Evolutionary conservation across 805 yeast genomes (phyloP), one percentile per base, ranked within the genome.

Genomic region (Yarrowia sp.): DNA sequence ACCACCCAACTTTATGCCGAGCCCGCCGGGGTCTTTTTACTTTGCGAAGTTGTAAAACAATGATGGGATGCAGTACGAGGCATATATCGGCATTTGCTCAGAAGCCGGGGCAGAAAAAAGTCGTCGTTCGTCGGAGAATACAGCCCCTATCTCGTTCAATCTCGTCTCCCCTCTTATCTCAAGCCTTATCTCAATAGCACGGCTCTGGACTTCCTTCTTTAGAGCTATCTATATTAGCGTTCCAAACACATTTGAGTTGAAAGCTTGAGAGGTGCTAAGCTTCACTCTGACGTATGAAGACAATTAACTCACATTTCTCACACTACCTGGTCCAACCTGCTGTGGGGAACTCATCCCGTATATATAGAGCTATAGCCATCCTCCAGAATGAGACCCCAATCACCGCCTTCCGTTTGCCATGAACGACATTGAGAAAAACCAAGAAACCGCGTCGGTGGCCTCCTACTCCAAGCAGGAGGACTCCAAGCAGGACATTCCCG

Each of bases 361-460:
- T 47, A 47, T 47, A 47, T 24, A 47, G 50, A 30, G 20, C 36
- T 4, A 14, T 14, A 13, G 38, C 3, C 38, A 9, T 30, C 19
- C 36, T 30, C 19, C 52, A 9, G 7, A n/a, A 30, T 24, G 17
- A 24, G 30, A 46, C 50, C 9, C 50, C 30, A 24, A 46, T 46
- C 50, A 20, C 50, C 9, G 34, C 2, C n/a, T 8, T 24, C 30
- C 17, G 24, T 13, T 17, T 19, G 50, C 44, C 9, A 55, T 55
- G 61, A 55, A 55, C 61, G 61, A 55, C 61, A 55, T 55, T 40
- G 61, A 55, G n/a, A 55, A 55, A 24, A 20, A 55, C 38, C 46
- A 20, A 12, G 61, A 40, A 20, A n/a, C 46, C 20, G 36, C 46
- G 1, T 20, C 36, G 12, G 46, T 10, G 10, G 20, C 30, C 9